These are phyloP conservation scores for Xylariomycetidae sp. DNA, from an alignment of 2,329 filamentous ascomycete genomes.

Conservation along the genomic window DNA sequence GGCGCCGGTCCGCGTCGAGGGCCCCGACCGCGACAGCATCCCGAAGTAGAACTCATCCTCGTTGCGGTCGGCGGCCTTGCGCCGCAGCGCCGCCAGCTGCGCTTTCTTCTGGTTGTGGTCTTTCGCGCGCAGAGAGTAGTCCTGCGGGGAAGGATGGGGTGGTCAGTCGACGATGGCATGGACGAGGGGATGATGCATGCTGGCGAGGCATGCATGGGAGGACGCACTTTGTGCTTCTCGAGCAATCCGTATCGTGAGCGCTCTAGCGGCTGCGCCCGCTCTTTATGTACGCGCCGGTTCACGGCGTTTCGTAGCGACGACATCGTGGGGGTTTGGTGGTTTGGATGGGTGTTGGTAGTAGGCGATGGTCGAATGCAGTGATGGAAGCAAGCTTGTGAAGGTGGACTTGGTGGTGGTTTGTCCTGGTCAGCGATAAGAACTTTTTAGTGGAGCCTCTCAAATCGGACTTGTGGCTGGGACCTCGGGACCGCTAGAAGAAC, in stretches of 20 bases:
- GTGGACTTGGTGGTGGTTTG: no score
- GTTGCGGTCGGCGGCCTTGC: constrained; percentile 60
- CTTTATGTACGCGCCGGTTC: constrained; percentile 77
- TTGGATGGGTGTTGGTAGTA: no score
- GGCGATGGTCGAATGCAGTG: no score
- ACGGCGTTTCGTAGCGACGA: constrained; percentile 57
- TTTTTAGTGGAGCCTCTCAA: no score
- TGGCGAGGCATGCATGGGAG: constrained; percentile 4
- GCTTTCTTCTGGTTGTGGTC: constrained; percentile 62
- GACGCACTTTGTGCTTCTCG: constrained; percentile 81
- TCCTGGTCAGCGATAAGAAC: no score
- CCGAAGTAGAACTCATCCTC: constrained; percentile 70
- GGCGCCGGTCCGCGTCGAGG: constrained; percentile 42
- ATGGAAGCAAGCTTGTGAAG: no score
- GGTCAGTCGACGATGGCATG: neutral
- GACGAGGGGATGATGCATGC: neutral
- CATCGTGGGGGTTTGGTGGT: no score
- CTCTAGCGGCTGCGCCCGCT: constrained; percentile 75
- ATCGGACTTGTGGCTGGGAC: no score
- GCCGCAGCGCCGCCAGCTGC: constrained; percentile 51
- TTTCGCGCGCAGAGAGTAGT: constrained; percentile 56
- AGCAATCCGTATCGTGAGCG: constrained; percentile 84
- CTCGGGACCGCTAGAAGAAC: no score
- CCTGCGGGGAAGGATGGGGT: constrained; percentile 22
- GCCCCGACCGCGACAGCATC: constrained; percentile 58